phyloP scores from a whole-genome alignment of 2,329 filamentous ascomycete genomes.

The Rosellinia necatrix region DNA sequence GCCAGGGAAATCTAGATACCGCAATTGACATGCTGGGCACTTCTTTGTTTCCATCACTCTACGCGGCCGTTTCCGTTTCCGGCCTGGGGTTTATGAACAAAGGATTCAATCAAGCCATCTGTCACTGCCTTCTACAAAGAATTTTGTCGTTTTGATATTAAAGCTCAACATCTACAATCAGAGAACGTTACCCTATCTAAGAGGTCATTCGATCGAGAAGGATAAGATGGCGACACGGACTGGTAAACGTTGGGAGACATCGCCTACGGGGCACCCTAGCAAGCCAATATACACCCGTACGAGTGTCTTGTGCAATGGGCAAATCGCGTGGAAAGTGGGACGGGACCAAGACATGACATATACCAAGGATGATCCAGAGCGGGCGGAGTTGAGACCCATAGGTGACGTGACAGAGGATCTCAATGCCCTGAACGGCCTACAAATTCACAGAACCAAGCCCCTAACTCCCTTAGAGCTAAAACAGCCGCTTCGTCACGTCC shows the following conservation, averaged over 20 bases:
- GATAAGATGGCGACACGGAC: slow-evolving; percentile 9
- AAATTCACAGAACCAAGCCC: slow-evolving; percentile 7
- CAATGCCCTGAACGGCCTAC: slow-evolving; percentile 24
- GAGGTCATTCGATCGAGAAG: neutral
- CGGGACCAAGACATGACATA: slow-evolving; percentile 3
- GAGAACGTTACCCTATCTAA: neutral
- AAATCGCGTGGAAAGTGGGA: slow-evolving; percentile 25
- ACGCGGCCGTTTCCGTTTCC: slow-evolving; percentile 1
- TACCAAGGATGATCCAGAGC: neutral
- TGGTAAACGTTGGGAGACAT: slow-evolving; percentile 3
- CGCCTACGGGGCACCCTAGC: neutral
- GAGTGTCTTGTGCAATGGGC: slow-evolving; percentile 27
- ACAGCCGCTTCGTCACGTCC: slow-evolving; percentile 23
- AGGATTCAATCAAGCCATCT: slow-evolving; percentile 4
- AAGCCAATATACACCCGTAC: slow-evolving; percentile 21
- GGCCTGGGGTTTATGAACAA: neutral
- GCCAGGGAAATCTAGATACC: neutral
- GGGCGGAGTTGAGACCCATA: slow-evolving; percentile 1
- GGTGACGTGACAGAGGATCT: slow-evolving; percentile 11
- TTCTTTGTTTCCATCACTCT: slow-evolving; percentile 1
- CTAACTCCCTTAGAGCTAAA: slow-evolving; percentile 16
- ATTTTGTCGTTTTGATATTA: neutral
- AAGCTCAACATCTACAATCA: neutral
- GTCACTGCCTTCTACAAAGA: neutral
- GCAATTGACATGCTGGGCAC: neutral